Evolutionary conservation across 345 rosid species (phyloP), one percentile per base, ranked within the genome.

Genomic region (Populus davidiana): DNA sequence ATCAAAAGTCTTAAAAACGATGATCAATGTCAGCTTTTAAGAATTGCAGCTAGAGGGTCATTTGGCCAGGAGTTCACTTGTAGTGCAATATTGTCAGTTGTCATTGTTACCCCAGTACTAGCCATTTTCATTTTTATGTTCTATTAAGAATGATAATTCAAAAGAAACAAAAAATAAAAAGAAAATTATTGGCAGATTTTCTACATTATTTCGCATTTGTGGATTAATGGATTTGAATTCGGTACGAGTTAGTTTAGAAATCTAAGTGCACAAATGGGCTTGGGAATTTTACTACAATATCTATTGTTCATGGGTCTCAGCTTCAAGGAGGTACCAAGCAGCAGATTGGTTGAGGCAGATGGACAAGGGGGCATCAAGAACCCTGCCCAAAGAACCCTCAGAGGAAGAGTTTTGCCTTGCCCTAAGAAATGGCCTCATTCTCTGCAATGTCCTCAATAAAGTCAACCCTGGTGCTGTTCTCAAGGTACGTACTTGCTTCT

Each of bases 401-500:
- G 99, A 93, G 77, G 96, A 95, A 78, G 91, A 90, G 41, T 93
- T 95, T 75, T 67, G 90, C 80, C 83, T 85, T 38, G 86, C 92
- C 36, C 96, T 95, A 44, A 90, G 92, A 85, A 92, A 93, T 72
- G 99, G 99, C 31, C 96, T 93, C 76, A 90, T 93, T 80, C 93
- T 96, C 70, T 96, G 98, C 94, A 93, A 93, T 66, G 92, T 96
- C 69, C 97, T 96, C 80, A 93, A 96, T 89, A 92, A 90, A 90
- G 97, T 93, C 83, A 93, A 90, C 83, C 97, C 99, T 25, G 97
- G 97, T 29, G 92, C 96, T n/a, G 90, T 93, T 74, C 94, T 81
- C 81, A 96, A 96, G 94, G 99, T 91, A 73, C 78, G 99, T 91
- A 73, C 78, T 36, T 6, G 43, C 50, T 72, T 63, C n/a, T 13